Base-by-base conservation (phyloP, 2,329 filamentous ascomycete species). In the Mariannaea elegans region DNA sequence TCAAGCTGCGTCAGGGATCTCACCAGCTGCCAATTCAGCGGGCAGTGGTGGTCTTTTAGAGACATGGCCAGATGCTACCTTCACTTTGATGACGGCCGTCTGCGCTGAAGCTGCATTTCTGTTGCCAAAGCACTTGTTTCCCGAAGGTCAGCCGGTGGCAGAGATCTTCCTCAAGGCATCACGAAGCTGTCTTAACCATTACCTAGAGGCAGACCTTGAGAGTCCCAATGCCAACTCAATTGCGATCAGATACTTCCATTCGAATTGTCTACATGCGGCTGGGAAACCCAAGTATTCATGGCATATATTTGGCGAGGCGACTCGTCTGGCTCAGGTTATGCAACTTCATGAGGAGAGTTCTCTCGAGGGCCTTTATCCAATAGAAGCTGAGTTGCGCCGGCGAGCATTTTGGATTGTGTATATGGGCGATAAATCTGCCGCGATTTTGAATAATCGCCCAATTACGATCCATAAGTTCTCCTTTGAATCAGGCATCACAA, bases 261-360 rank as follows among this genome's bases (percentile, higher is more conserved):
- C 79, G 13, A 80, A 80, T 53, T 80, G 78, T 39, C 64, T 81
- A 2, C 79, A 81, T 45, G 77, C 77, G 1, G 70, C 76, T 1
- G 79, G 78, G 0, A 79, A 78, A 38, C 77, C 77, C 4, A 74
- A 76, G 23, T 74, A 78, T 18, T 80, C 79, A 4, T 81, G 79
- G 77, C 77, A 80, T 46, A 77, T 81, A 2, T 78, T 81, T 61
- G 78, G 79, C 2, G 78, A 81, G 57, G 79, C 78, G 1, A 75
- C 75, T 3, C 70, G 78, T 2, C 72, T 81, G 5, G 76, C 74
- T 0, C 78, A 81, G 59, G 74, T 75, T 2, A 80, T 81, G 78
- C 71, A 77, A 13, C 63, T 81, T 24, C 73, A 81, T 41, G 74
- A 80, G 4, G 78, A 81, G 59, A 67, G 71, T 0, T 76, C 78